Conservation (phyloP, 2,329 filamentous ascomycete species). For the Aureobasidium sp. region DNA sequence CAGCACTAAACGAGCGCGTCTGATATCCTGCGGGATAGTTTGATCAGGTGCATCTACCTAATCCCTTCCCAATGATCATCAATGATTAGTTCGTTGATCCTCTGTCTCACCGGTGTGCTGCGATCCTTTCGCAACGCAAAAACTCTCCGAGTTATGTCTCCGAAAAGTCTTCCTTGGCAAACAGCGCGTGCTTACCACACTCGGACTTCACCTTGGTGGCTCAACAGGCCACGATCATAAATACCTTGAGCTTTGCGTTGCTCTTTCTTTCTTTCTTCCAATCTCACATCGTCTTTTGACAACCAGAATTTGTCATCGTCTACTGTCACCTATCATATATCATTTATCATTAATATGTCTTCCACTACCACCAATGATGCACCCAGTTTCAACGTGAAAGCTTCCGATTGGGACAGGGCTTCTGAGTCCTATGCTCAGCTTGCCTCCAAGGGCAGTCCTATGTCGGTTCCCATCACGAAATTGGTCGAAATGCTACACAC, state of each 20-base stretch:
- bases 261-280: too few relatives aligned
- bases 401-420: background rate
- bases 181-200: background rate
- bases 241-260: background rate
- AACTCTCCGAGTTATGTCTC: conserved; percentile 6
- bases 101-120: background rate
- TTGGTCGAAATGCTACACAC: conserved; percentile 21
- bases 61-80: too few relatives aligned
- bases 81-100: too few relatives aligned
- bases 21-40: too few relatives aligned
- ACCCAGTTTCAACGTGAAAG: background rate
- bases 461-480: conserved; percentile 15
- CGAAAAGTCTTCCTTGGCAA: background rate
- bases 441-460: background rate
- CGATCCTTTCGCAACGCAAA: background rate
- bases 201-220: background rate
- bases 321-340: too few relatives aligned
- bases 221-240: background rate
- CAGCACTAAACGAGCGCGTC: too few relatives aligned
- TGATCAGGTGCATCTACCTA: too few relatives aligned
- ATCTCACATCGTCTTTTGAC: too few relatives aligned
- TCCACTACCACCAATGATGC: background rate
- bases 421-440: background rate
- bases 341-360: background rate
- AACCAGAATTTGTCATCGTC: too few relatives aligned